phyloP scores from a whole-genome alignment of 2,329 filamentous ascomycete genomes.

The Diplocarpon mali region DNA sequence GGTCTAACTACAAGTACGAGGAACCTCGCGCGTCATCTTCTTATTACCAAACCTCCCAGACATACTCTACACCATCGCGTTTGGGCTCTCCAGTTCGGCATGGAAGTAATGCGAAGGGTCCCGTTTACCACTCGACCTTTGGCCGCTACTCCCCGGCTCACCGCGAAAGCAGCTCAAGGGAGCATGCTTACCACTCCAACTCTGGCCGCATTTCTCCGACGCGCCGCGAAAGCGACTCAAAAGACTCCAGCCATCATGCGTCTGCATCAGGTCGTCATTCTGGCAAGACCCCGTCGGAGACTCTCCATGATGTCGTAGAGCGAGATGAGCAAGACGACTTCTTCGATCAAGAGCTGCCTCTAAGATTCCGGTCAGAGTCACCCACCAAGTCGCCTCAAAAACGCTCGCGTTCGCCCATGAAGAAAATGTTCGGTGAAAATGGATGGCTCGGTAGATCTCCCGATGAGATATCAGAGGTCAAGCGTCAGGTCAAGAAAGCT shows the following conservation, averaged over 20 bases:
- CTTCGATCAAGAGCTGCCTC: not conserved
- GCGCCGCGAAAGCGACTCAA: not conserved
- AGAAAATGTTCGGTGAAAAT: slow-evolving; percentile 27
- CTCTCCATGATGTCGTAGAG: slow-evolving; percentile 13
- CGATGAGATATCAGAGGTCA: slow-evolving; percentile 11
- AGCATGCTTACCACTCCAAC: not conserved
- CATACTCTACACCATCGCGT: not conserved
- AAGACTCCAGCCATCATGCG: not conserved
- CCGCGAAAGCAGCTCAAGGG: not conserved
- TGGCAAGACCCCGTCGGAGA: slow-evolving; percentile 14
- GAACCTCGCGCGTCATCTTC: slow-evolving; percentile 1
- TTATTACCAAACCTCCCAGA: not conserved
- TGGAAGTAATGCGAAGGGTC: not conserved
- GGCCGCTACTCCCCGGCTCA: not conserved
- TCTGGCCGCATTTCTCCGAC: not conserved
- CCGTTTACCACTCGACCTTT: not conserved
- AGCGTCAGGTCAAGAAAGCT: slow-evolving; percentile 8
- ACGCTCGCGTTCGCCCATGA: slow-evolving; percentile 26
- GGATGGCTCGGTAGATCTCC: slow-evolving; percentile 25
- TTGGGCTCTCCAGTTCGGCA: slow-evolving; percentile 1
- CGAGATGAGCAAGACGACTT: slow-evolving; percentile 9
- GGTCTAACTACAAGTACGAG: slow-evolving; percentile 1
- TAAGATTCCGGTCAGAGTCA: not conserved
- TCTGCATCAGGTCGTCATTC: slow-evolving; percentile 5
- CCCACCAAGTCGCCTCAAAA: slow-evolving; percentile 12